Evolutionary conservation across 495 filamentous ascomycete genomes (phyloP).

Genomic region (Hypoxylon lenormandii): DNA sequence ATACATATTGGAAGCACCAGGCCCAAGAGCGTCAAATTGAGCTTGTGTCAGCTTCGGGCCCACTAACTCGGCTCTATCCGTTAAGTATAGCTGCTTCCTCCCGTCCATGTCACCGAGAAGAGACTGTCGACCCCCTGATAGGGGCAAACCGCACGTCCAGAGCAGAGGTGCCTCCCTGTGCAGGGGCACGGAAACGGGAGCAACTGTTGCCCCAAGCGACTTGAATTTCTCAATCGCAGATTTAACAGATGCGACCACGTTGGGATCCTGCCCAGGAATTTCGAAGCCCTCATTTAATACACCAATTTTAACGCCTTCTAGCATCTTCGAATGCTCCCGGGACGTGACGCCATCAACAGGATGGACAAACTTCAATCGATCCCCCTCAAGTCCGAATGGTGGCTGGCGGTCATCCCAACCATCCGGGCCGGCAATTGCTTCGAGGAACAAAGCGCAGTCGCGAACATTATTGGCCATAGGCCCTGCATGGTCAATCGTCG

Average conservation of each 20-base stretch:
- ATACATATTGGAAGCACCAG: slow-evolving; percentile 52
- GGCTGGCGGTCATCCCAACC: slow-evolving; percentile 67
- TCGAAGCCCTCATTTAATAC: slow-evolving; percentile 65
- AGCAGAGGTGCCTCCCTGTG: slow-evolving; percentile 62
- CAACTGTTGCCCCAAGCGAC: slow-evolving; percentile 64
- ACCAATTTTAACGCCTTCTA: slow-evolving; percentile 66
- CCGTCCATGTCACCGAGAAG: slow-evolving; percentile 50
- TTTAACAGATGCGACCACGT: slow-evolving; percentile 58
- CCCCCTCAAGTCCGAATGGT: slow-evolving; percentile 59
- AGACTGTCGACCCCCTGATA: slow-evolving; percentile 46
- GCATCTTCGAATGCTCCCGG: slow-evolving; percentile 41
- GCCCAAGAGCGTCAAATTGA: slow-evolving; percentile 54
- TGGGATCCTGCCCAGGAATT: slow-evolving; percentile 56
- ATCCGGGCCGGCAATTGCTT: slow-evolving; percentile 67
- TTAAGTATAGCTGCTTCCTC: slow-evolving; percentile 51
- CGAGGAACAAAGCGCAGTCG: slow-evolving; percentile 64
- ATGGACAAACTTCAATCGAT: slow-evolving; percentile 47
- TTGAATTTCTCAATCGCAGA: slow-evolving; percentile 60
- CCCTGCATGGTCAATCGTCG: slow-evolving; percentile 62
- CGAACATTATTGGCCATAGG: slow-evolving; percentile 63
- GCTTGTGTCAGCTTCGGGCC: slow-evolving; percentile 49
- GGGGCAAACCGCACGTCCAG: slow-evolving; percentile 58
- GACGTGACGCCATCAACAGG: slow-evolving; percentile 43
- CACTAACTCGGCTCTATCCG: slow-evolving; percentile 46
- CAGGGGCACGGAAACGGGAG: slow-evolving; percentile 65